Evolutionary conservation across 208 protist genomes (phyloP), one percentile per base, ranked within the genome.

Genomic region (Naegleria fowleri): DNA sequence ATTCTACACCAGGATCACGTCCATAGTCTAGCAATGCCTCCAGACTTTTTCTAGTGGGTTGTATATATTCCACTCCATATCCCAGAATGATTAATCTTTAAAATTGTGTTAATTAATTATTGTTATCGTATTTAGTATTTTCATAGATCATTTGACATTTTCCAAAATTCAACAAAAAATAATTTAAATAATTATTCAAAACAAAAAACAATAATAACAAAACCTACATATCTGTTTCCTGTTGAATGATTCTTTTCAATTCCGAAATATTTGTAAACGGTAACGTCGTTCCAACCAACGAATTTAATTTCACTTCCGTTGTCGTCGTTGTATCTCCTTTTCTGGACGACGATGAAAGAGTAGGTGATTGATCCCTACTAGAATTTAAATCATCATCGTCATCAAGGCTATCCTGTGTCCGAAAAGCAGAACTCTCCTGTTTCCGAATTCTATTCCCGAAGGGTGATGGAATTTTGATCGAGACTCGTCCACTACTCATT

Each of bases 81-180:
- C 85, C 85, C 11, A 88, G 5, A 58, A 88, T 6, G 22, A 88
- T 58, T 58, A 88, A 88, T 87, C 41, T 87, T 67, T 67, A 67
- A 67, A 29, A 48, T 48, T 48, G 43, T 48, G 1, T 1, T 48
- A 1, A 48, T n/a, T n/a, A n/a, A n/a, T n/a, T n/a, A 48, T 48
- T 7, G 43, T 48, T 48, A 9, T 48, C 43, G 7, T 9, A 48
- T 48, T 48, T 48, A 48, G 7, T 48, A 48, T 48, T 7, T 9
- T n/a, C n/a, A n/a, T n/a, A n/a, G n/a, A n/a, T n/a, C n/a, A n/a
- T n/a, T n/a, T n/a, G n/a, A n/a, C n/a, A n/a, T n/a, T n/a, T 48
- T 48, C 43, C 1, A 48, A 48, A 48, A 48, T 48, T 48, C 43
- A 48, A 48, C 7, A 48, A 48, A n/a, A 48, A 48, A 67, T 67